Base-by-base conservation (phyloP, 2,329 filamentous ascomycete genomes). In the Ophiostoma fasciatum region DNA sequence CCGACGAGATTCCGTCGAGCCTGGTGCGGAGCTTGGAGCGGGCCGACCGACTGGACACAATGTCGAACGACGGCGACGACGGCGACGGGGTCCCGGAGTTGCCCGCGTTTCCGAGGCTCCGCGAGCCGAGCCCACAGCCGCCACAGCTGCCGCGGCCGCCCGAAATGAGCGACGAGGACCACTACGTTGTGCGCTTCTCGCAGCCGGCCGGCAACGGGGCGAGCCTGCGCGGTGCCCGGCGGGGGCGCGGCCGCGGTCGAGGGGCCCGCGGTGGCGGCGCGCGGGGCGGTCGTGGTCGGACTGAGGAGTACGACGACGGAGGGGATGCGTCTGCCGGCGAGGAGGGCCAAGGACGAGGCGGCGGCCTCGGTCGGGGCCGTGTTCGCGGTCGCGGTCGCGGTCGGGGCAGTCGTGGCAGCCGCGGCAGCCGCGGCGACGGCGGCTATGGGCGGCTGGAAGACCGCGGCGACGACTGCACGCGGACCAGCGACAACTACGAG, bases 401-500 rank as follows among this genome's bases (percentile, higher is more conserved):
- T 4, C 27, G 35, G 3, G 42, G 39, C 13, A 8, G 30, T 13
- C 28, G 39, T 17, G 26, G 37, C 4, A 26, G 37, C 13, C 22
- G 26, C 13, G 26, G 36, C 20, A 8, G 31, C 28, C 13, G 18
- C 13, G 14, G 30, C 6, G 8, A 61, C 32, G 59, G 61, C 6
- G 38, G 42, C 33, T 59, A 60, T 7, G 38, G 42, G 3, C 37
- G 40, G 2, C 37, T 42, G 27, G 63, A 69, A 33, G 64, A 67
- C 32, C 32, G 59, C 15, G 67, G 65, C 13, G 66, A 71, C 40
- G 66, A 71, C 40, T 68, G 66, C 44, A 61, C 58, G 36, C 54
- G 62, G 17, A 62, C 63, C 12, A 66, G 63, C 43, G 64, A 68
- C 42, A 43, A 61, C 38, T 49, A 61, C 39, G 59, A 62, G 33